A percentile compares a stretch with the other conserved stretches of the same genome.
phyloP scores from a whole-genome alignment of 2,329 filamentous ascomycete genomes.

The Claviceps africana region DNA sequence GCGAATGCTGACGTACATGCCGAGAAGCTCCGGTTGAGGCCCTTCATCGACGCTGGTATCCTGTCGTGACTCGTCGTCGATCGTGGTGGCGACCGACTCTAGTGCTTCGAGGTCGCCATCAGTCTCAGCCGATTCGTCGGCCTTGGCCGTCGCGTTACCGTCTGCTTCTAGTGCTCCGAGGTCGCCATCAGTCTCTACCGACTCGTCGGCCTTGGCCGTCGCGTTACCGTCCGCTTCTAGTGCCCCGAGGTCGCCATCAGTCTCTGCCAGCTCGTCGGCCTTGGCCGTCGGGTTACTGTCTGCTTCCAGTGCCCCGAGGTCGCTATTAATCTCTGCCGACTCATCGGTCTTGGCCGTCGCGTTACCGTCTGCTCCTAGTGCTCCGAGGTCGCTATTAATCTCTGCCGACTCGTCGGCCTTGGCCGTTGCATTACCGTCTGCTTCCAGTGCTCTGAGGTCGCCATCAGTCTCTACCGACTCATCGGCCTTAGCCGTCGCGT shows the following conservation, averaged over 20 bases:
- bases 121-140: neutral
- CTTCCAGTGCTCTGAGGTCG: neutral
- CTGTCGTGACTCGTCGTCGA: neutral
- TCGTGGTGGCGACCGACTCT: neutral
- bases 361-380: neutral
- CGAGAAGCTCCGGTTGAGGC: conserved; percentile 34
- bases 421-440: neutral
- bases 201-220: neutral
- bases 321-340: neutral
- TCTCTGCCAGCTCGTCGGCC: neutral
- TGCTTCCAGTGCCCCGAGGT: neutral
- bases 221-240: neutral
- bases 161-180: neutral
- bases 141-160: neutral
- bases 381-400: neutral
- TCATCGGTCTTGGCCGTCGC: neutral
- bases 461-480: neutral
- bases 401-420: neutral
- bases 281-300: neutral
- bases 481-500: neutral
- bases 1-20: conserved; percentile 56
- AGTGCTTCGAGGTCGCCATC: neutral
- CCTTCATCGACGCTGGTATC: conserved; percentile 2
- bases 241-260: neutral
- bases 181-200: neutral